Percentiles rank a stretch among this genome's conserved stretches.
Evolutionary conservation across 441 rosid species (phyloP).

Genomic region (Populus tomentosa): DNA sequence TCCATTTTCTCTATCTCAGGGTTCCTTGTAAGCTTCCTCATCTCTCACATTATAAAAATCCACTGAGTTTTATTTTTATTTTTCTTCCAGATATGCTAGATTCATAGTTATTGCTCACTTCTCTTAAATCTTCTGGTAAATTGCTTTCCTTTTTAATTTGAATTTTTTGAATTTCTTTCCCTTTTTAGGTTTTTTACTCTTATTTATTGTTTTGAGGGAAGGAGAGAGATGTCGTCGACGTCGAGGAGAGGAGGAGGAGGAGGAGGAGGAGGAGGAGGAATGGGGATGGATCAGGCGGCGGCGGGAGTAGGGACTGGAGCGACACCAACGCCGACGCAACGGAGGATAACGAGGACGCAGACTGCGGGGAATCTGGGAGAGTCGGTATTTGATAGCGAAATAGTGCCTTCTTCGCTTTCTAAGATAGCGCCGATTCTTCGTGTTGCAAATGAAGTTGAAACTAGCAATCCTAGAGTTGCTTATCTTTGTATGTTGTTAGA

Average conservation of each 20-base stretch:
- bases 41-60: not conserved
- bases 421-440: too few relatives aligned
- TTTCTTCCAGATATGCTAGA: not conserved
- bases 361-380: too few relatives aligned
- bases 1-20: not conserved
- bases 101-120: not conserved
- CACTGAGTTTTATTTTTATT: not conserved
- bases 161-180: not conserved
- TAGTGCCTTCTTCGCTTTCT: too few relatives aligned
- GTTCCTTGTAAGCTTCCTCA: not conserved
- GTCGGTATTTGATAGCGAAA: too few relatives aligned
- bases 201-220: not conserved
- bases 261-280: constrained; percentile 24
- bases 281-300: constrained; percentile 48
- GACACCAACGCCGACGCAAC: not conserved
- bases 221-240: constrained; percentile 32
- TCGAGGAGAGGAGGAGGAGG: not conserved
- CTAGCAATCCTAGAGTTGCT: too few relatives aligned
- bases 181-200: not conserved
- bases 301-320: constrained; percentile 8
- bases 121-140: not conserved
- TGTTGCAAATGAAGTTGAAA: too few relatives aligned
- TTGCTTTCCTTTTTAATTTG: not conserved
- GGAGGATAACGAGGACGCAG: too few relatives aligned
- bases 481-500: not conserved